A percentile compares a stretch with the other conserved stretches of the same genome.
Conservation (phyloP, 225 moss, liverwort and hornwort species). For the Anthoceros angustus region DNA sequence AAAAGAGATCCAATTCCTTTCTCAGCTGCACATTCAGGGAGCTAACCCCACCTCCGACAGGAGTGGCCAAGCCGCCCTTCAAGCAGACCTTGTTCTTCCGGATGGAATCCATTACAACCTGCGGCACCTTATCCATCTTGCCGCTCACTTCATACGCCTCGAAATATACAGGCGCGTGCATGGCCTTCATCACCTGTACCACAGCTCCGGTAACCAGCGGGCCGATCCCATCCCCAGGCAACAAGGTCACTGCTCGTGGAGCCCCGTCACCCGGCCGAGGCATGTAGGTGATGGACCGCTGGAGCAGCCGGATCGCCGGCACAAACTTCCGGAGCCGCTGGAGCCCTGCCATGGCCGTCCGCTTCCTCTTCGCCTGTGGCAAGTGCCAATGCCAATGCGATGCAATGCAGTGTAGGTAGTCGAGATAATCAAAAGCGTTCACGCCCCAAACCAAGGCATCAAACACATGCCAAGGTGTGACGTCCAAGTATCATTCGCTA, state of each 20-base stretch:
- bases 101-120: slow-evolving; percentile 76
- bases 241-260: slow-evolving; percentile 69
- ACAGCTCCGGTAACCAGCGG: slow-evolving; percentile 88
- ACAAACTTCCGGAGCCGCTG: no score
- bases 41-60: slow-evolving; percentile 94
- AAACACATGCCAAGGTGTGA: no score
- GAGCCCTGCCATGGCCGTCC: no score
- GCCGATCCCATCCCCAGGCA: slow-evolving; percentile 93
- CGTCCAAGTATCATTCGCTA: no score
- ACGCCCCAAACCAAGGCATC: no score
- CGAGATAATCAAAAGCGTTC: no score
- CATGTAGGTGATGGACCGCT: slow-evolving; percentile 78
- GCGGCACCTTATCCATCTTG: slow-evolving; percentile 74
- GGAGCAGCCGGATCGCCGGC: neutral
- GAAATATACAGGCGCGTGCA: slow-evolving; percentile 94
- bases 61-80: slow-evolving; percentile 88
- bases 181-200: slow-evolving; percentile 87
- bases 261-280: slow-evolving; percentile 87
- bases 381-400: no score
- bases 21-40: slow-evolving; percentile 94
- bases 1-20: slow-evolving; percentile 92
- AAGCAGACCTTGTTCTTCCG: slow-evolving; percentile 85
- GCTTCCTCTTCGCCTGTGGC: no score
- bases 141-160: slow-evolving; percentile 90
- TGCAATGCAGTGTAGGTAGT: no score